phyloP scores from a whole-genome alignment of 495 filamentous ascomycete genomes.

The Coniosporium apollinis region DNA sequence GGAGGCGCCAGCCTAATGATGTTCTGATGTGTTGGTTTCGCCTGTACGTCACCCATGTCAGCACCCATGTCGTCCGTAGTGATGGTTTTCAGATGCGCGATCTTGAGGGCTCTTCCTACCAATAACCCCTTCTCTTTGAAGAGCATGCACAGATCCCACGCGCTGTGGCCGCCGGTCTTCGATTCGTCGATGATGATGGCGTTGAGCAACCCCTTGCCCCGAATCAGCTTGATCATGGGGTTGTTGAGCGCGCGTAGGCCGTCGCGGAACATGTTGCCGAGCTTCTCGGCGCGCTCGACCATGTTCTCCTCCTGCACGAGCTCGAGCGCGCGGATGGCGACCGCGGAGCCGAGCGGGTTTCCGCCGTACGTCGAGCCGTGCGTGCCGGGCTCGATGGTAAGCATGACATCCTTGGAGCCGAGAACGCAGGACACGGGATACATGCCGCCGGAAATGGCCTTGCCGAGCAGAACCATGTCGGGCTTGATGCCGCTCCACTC shows the following conservation, averaged over 20 bases:
- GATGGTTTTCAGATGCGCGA: slow-evolving; percentile 20
- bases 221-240: slow-evolving; percentile 65
- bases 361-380: slow-evolving; percentile 96
- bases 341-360: slow-evolving; percentile 91
- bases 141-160: slow-evolving; percentile 95
- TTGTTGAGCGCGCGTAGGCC: slow-evolving; percentile 53
- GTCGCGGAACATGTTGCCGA: slow-evolving; percentile 73
- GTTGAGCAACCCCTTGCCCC: slow-evolving; percentile 90
- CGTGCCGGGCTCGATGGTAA: slow-evolving; percentile 91
- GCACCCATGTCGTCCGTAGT: slow-evolving; percentile 8
- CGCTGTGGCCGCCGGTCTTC: slow-evolving; percentile 64
- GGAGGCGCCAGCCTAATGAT: slow-evolving; percentile 44
- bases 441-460: slow-evolving; percentile 96
- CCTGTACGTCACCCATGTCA: slow-evolving; percentile 34
- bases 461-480: slow-evolving; percentile 85
- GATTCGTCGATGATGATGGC: slow-evolving; percentile 92
- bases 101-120: slow-evolving; percentile 41
- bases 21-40: slow-evolving; percentile 96
- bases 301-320: slow-evolving; percentile 82
- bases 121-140: slow-evolving; percentile 91
- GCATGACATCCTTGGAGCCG: slow-evolving; percentile 80
- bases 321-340: slow-evolving; percentile 91
- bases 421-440: slow-evolving; percentile 95
- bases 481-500: slow-evolving; percentile 93
- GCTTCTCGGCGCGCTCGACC: slow-evolving; percentile 58